These are phyloP conservation scores for Rosa rugosa DNA, from an alignment of 306 rosid genomes.

Conservation along the genomic window DNA sequence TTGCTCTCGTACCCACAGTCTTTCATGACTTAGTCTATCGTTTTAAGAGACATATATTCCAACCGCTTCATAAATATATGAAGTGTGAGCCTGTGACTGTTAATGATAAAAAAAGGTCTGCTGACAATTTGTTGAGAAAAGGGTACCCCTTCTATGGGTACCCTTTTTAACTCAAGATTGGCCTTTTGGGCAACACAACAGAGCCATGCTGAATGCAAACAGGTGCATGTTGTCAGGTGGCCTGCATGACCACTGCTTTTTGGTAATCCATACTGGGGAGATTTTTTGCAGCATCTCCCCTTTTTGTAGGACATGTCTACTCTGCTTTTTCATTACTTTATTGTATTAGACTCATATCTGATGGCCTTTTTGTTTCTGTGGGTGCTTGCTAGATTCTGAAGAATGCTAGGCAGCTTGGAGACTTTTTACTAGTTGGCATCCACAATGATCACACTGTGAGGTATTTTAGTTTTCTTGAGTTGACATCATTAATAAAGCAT, in stretches of 20 bases:
- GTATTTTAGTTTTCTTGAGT: constrained; percentile 39
- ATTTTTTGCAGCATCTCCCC: neutral
- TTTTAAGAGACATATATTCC: neutral
- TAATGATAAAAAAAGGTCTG: neutral
- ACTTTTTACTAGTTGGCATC: constrained; percentile 89
- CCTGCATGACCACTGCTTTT: neutral
- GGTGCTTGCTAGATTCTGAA: constrained; percentile 63
- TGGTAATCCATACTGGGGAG: neutral
- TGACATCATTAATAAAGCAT: constrained; percentile 9
- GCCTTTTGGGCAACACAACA: neutral
- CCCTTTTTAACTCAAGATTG: neutral
- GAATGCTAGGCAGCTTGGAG: constrained; percentile 92
- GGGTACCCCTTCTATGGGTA: neutral
- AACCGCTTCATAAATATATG: neutral
- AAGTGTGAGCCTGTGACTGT: neutral
- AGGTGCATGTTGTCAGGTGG: neutral
- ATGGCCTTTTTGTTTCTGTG: constrained; percentile 19
- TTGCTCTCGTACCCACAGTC: neutral
- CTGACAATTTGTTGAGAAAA: neutral
- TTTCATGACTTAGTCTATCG: neutral
- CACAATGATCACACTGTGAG: constrained; percentile 81
- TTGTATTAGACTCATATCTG: neutral
- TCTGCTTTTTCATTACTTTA: constrained; percentile 10
- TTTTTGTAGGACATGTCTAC: neutral
- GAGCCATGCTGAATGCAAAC: neutral